phyloP scores from a whole-genome alignment of 768 basidiomycete species.

The Rhizopogon rudus region DNA sequence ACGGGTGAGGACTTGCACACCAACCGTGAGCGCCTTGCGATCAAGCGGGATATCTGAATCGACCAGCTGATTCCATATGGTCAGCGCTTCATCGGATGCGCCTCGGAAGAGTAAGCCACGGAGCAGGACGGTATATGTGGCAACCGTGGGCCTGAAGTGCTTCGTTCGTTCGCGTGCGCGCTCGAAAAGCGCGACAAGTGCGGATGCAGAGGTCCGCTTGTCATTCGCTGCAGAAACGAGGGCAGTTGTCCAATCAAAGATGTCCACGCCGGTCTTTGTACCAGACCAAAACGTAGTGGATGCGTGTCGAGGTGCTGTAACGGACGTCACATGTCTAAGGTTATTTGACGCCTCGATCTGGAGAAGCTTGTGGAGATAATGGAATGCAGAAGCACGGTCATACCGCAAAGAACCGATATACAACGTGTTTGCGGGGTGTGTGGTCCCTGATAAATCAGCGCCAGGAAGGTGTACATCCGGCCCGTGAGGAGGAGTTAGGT shows the following conservation, averaged over 20 bases:
- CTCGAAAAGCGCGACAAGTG: conserved; percentile 35
- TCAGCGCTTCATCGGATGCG: conserved; percentile 34
- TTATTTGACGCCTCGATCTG: conserved; percentile 14
- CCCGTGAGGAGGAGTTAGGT: conserved; percentile 17
- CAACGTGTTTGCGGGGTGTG: conserved; percentile 36
- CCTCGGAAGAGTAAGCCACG: conserved; percentile 45
- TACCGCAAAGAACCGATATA: conserved; percentile 37
- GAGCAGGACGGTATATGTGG: conserved; percentile 50
- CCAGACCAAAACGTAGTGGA: conserved; percentile 5
- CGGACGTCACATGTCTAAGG: conserved; percentile 2
- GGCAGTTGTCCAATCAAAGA: conserved; percentile 43
- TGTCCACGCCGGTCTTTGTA: conserved; percentile 29
- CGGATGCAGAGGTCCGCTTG: conserved; percentile 20
- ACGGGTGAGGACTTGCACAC: conserved; percentile 45
- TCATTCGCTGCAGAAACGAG: conserved; percentile 43
- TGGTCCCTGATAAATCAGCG: conserved; percentile 11
- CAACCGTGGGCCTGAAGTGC: conserved; percentile 35
- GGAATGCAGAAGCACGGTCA: conserved; percentile 40
- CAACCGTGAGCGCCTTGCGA: conserved; percentile 41
- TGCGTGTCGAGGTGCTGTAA: background rate
- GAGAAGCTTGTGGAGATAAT: conserved; percentile 39
- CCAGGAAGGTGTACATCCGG: background rate
- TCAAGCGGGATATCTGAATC: conserved; percentile 36
- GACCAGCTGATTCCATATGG: conserved; percentile 39
- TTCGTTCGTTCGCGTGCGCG: conserved; percentile 21